Base-by-base conservation (phyloP, 768 basidiomycete species). In the Galerina sulciceps region DNA sequence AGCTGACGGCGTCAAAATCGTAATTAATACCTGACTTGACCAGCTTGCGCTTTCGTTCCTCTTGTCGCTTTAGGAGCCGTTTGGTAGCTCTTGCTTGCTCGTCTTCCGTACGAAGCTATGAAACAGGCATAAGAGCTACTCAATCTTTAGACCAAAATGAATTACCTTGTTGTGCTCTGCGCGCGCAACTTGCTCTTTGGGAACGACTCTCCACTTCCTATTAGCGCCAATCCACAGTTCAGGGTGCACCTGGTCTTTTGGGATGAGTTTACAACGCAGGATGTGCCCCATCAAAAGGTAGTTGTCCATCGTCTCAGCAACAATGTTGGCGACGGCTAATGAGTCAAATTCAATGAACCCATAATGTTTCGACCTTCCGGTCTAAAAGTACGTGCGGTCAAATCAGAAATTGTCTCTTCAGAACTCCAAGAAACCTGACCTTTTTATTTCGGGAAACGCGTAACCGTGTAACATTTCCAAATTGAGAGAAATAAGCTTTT, bases 301-400 rank as follows among this genome's bases (percentile, higher is more conserved):
- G 77, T 97, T 99, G 81, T 99, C 88, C 97, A 99, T 99, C 44
- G 96, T 99, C 69, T 99, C 97, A 1, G 92, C 90, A 8, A 97
- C 97, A 61, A 99, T 98, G 69, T 95, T 78, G 0, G 97, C 96
- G 31, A 99, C 95, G 0, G 89, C 82, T 17, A 86, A 83, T 42
- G 93, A 95, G 54, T 88, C 86, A 72, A 99, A 97, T 74, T 99
- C 96, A 67, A 99, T 81, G 79, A 96, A 99, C 2, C 87, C 96
- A 74, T 96, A 99, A 73, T 98, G 96, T 75, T 98, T 99, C 45
- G 96, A 96, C 61, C 84, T 84, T 53, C 97, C 97, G 13, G 94
- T 96, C 96, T 98, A 63, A 1, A 36, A 22, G 11, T 15, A 42
- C 20, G 36, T 36, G 1, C 13, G 18, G 17, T 53, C 41, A 63